Evolutionary conservation across 257 asterid species (phyloP).

Genomic region (Agastache rugosa): DNA sequence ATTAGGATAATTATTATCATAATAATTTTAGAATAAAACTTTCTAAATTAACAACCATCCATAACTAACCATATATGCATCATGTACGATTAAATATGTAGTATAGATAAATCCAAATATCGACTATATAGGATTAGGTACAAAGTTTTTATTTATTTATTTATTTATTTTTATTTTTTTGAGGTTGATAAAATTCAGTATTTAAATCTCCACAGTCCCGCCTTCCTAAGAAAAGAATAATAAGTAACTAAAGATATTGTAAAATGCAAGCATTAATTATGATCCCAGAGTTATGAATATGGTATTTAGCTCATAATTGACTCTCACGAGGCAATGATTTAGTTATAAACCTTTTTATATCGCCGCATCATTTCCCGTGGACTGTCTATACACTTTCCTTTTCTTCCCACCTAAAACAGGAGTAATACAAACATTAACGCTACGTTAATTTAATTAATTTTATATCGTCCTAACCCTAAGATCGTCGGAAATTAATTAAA

Average conservation of each 20-base stretch:
- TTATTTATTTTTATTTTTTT: too few species aligned
- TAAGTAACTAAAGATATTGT: neutral
- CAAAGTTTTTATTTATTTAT: too few species aligned
- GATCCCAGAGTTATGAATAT: neutral
- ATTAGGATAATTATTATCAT: too few species aligned
- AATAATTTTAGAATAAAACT: too few species aligned
- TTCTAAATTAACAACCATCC: too few species aligned
- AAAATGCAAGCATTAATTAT: neutral
- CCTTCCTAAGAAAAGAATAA: neutral
- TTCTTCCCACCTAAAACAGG: conserved; percentile 8
- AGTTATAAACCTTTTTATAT: neutral
- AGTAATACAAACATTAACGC: neutral
- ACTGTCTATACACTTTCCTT: conserved; percentile 31
- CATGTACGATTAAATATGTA: too few species aligned
- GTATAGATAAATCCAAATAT: too few species aligned
- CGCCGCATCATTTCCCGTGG: conserved; percentile 5
- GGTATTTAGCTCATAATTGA: neutral
- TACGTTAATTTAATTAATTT: conserved; percentile 4
- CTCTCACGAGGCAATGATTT: neutral
- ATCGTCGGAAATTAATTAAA: neutral
- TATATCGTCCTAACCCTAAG: conserved; percentile 12
- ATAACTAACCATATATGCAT: too few species aligned
- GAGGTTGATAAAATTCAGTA: neutral
- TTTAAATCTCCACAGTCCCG: neutral
- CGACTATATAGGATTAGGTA: too few species aligned